phyloP scores from a whole-genome alignment of 192 early-diverging fungal genomes.

The Podila horticola region DNA sequence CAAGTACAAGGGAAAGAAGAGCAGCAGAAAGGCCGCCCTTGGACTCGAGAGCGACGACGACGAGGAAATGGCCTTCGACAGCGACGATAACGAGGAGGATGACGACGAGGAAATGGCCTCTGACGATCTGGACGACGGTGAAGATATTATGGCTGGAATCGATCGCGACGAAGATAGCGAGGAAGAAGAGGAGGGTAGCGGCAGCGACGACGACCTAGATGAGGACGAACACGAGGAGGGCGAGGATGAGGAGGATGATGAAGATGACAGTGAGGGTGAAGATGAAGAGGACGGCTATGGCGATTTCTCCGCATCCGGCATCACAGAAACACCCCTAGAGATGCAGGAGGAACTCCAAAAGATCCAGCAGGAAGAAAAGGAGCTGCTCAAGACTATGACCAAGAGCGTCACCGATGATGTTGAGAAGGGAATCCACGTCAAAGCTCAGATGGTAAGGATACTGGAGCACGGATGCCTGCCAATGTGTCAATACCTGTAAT shows the following conservation, averaged over 20 bases:
- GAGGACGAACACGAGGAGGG: constrained; percentile 46
- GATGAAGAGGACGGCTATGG: constrained; percentile 58
- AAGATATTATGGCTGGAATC: constrained; percentile 59
- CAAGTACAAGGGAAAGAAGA: constrained; percentile 74
- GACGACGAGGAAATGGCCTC: constrained; percentile 31
- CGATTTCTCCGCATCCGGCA: constrained; percentile 19
- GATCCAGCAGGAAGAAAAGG: constrained; percentile 86
- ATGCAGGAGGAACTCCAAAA: constrained; percentile 72
- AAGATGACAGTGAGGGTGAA: constrained; percentile 45
- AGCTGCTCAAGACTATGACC: constrained; percentile 81
- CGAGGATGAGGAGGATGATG: constrained; percentile 49
- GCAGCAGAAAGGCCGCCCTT: constrained; percentile 73
- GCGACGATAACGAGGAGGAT: constrained; percentile 61
- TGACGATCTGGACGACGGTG: constrained; percentile 56
- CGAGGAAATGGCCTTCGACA: constrained; percentile 26
- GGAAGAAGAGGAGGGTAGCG: constrained; percentile 44
- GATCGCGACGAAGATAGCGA: constrained; percentile 37
- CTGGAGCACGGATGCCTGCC: neutral
- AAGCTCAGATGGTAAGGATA: constrained; percentile 82
- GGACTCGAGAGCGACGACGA: constrained; percentile 57
- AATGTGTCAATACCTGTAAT: too few relatives aligned
- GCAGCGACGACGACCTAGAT: constrained; percentile 33
- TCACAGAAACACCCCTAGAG: constrained; percentile 48
- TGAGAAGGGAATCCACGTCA: constrained; percentile 92
- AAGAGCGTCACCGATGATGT: constrained; percentile 80